phyloP scores from a whole-genome alignment of 179 eudicot genomes.

The Beta corolliflora region DNA sequence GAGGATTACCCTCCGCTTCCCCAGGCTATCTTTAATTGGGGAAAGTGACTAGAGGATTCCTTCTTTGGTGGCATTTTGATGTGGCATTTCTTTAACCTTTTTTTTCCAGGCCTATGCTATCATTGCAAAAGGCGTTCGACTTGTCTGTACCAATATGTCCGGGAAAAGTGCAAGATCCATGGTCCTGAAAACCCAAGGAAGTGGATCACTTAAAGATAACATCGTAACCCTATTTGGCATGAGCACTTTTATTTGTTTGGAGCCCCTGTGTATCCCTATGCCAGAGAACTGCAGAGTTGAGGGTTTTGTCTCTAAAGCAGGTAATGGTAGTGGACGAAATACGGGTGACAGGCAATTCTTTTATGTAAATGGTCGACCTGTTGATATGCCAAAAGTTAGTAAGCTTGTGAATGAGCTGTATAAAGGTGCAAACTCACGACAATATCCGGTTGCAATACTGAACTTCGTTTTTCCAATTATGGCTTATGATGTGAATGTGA shows the following conservation, averaged over 20 bases:
- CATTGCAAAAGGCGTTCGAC: conserved; percentile 85
- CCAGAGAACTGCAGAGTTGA: conserved; percentile 69
- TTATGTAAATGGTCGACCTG: conserved; percentile 96
- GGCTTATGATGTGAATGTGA: conserved; percentile 91
- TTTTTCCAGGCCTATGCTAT: conserved; percentile 88
- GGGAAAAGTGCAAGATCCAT: conserved; percentile 73
- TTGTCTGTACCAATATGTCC: conserved; percentile 79
- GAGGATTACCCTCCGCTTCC: neutral
- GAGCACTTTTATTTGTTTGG: conserved; percentile 72
- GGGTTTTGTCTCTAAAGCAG: conserved; percentile 89
- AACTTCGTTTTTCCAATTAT: conserved; percentile 68
- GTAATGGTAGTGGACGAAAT: conserved; percentile 92
- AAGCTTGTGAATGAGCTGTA: conserved; percentile 93
- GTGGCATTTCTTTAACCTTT: neutral
- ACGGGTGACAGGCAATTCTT: conserved; percentile 90
- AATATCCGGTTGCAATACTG: conserved; percentile 89
- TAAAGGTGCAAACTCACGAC: conserved; percentile 85
- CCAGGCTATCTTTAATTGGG: neutral
- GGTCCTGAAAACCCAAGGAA: conserved; percentile 91
- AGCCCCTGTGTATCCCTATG: conserved; percentile 63
- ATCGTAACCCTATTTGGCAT: conserved; percentile 82
- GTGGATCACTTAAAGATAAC: conserved; percentile 88
- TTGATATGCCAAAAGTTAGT: conserved; percentile 96
- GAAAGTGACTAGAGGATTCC: neutral
- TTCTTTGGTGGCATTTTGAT: neutral